These are phyloP conservation scores for Colletotrichum brevisporum DNA, from an alignment of 2,329 filamentous ascomycete genomes.

Conservation along the genomic window DNA sequence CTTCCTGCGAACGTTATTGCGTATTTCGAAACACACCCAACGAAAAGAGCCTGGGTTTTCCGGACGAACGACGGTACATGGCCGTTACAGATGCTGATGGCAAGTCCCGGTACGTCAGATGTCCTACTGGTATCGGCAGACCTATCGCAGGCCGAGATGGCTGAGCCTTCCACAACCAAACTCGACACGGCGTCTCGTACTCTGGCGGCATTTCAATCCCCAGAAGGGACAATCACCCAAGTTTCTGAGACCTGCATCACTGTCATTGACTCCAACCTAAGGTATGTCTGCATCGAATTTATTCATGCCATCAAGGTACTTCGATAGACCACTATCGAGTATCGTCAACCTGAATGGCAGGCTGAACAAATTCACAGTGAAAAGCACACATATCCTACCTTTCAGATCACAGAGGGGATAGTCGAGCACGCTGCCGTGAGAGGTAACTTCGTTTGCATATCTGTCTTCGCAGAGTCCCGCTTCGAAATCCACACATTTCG, in stretches of 20 bases:
- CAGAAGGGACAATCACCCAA: slow-evolving; percentile 62
- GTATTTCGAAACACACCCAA: slow-evolving; percentile 65
- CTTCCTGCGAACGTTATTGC: slow-evolving; percentile 77
- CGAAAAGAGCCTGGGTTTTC: slow-evolving; percentile 69
- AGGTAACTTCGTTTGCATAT: slow-evolving; percentile 57
- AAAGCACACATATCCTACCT: slow-evolving; percentile 20
- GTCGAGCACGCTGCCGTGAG: slow-evolving; percentile 61
- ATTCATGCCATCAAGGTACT: no score
- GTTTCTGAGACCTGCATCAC: slow-evolving; percentile 65
- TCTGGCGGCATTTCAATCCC: slow-evolving; percentile 58
- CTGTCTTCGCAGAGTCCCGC: slow-evolving; percentile 52
- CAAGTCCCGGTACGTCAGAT: slow-evolving; percentile 63
- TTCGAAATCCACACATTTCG: slow-evolving; percentile 58
- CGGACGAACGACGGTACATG: slow-evolving; percentile 45
- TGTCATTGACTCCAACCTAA: slow-evolving; percentile 52
- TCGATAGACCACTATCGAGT: not conserved
- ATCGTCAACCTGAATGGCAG: not conserved
- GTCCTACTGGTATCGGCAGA: slow-evolving; percentile 65
- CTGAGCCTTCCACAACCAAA: slow-evolving; percentile 55
- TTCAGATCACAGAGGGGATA: slow-evolving; percentile 41
- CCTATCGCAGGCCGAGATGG: slow-evolving; percentile 60
- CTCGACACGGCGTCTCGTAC: slow-evolving; percentile 70
- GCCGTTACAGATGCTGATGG: slow-evolving; percentile 61
- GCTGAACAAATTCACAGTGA: slow-evolving; percentile 8
- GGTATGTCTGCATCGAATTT: slow-evolving; percentile 49